phyloP scores from a whole-genome alignment of 2,329 filamentous ascomycete species.

The Sarocladium oryzae region DNA sequence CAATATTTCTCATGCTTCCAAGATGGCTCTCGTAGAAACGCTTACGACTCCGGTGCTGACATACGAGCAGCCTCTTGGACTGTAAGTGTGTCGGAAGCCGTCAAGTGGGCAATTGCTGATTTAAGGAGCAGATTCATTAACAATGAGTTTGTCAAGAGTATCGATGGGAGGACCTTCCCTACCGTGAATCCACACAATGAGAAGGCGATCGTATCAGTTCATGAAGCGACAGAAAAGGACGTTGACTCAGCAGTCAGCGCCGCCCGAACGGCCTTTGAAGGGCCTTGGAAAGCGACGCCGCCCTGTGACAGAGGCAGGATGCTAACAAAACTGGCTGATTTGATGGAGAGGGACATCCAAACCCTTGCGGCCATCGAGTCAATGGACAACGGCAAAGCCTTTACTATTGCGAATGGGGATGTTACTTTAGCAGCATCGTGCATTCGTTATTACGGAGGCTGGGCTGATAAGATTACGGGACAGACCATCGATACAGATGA shows the following conservation, averaged over 20 bases:
- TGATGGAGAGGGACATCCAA: not conserved
- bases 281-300: constrained; percentile 41
- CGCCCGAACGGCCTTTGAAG: constrained; percentile 72
- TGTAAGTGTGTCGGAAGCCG: no score
- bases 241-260: constrained; percentile 66
- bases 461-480: constrained; percentile 64
- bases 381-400: constrained; percentile 35
- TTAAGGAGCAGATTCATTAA: constrained; percentile 13
- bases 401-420: constrained; percentile 59
- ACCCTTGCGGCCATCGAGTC: not conserved
- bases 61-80: no score
- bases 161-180: constrained; percentile 77
- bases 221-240: constrained; percentile 76
- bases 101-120: no score
- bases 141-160: constrained; percentile 28
- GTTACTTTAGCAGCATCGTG: constrained; percentile 28
- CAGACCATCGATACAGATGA: constrained; percentile 59
- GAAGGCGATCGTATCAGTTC: constrained; percentile 66
- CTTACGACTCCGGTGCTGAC: no score
- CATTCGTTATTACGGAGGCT: constrained; percentile 63
- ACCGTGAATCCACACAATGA: constrained; percentile 76
- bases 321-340: constrained; percentile 28
- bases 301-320: constrained; percentile 55
- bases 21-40: no score
- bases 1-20: no score